These are phyloP conservation scores for Suhomyces bokatorum DNA, from an alignment of 1,139 yeast genomes.

Conservation along the genomic window DNA sequence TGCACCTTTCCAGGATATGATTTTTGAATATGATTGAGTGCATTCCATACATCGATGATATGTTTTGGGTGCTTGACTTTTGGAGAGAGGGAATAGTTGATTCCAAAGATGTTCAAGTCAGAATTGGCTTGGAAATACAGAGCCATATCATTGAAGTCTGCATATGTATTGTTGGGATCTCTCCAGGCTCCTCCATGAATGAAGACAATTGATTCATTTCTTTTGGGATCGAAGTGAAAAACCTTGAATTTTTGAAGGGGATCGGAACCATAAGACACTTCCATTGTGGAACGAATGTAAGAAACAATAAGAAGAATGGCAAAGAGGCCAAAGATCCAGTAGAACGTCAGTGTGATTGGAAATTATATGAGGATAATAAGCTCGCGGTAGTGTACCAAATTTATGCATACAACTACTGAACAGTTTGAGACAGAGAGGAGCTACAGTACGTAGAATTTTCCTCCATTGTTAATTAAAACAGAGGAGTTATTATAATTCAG, in stretches of 20 bases:
- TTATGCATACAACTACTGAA: no score
- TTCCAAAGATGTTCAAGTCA: constrained; percentile 35
- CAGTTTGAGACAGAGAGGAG: no score
- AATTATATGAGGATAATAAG: no score
- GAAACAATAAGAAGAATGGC: neutral
- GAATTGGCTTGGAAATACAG: constrained; percentile 11
- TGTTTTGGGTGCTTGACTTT: constrained; percentile 64
- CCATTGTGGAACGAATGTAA: neutral
- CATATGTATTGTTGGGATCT: constrained; percentile 60
- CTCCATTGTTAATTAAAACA: no score
- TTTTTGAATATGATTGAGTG: constrained; percentile 34
- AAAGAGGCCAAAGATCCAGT: neutral
- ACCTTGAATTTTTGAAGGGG: constrained; percentile 20
- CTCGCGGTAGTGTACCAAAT: neutral
- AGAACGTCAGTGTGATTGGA: neutral
- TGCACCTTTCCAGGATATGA: constrained; percentile 21
- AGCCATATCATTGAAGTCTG: constrained; percentile 52
- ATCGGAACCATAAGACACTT: constrained; percentile 20
- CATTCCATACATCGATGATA: constrained; percentile 53
- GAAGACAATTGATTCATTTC: constrained; percentile 39
- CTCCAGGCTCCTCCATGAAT: constrained; percentile 94
- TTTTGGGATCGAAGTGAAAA: constrained; percentile 15
- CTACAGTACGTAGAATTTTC: no score
- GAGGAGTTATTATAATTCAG: no score
- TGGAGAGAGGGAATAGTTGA: constrained; percentile 74